phyloP scores from a whole-genome alignment of 2,329 filamentous ascomycete species.

The Elsinoe arachidis region DNA sequence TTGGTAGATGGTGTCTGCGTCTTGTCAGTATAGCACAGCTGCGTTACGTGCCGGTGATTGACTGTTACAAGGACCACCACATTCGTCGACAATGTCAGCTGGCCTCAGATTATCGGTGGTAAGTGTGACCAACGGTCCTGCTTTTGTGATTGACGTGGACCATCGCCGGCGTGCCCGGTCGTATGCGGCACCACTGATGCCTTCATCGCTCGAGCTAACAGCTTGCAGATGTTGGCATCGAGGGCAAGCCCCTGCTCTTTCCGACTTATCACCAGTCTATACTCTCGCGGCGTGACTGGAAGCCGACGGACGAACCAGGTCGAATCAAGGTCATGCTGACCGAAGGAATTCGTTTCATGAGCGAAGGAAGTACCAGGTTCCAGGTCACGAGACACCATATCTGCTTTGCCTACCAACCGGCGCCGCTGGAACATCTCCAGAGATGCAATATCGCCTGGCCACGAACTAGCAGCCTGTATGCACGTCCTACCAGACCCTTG shows the following conservation, averaged over 20 bases:
- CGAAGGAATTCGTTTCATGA: conserved; percentile 50
- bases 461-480: conserved; percentile 39
- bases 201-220: not conserved
- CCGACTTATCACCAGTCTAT: conserved; percentile 63
- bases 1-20: conserved; percentile 59
- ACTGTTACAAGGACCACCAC: conserved; percentile 31
- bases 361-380: conserved; percentile 33
- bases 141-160: not conserved
- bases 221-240: not conserved
- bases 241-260: conserved; percentile 52
- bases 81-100: conserved; percentile 43
- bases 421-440: conserved; percentile 65
- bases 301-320: conserved; percentile 59
- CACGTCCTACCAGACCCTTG: conserved; percentile 15
- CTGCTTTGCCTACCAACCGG: conserved; percentile 77
- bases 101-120: conserved; percentile 47
- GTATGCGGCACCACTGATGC: not conserved
- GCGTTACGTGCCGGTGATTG: not conserved
- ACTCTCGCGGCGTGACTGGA: conserved; percentile 62
- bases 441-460: conserved; percentile 71
- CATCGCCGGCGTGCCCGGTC: not conserved
- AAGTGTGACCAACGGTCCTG: too few relatives aligned
- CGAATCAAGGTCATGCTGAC: conserved; percentile 69
- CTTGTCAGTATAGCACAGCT: conserved; percentile 40
- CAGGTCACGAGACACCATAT: conserved; percentile 64